phyloP scores from a whole-genome alignment of 2,329 filamentous ascomycete genomes.

The Microcyclosporella mali region DNA sequence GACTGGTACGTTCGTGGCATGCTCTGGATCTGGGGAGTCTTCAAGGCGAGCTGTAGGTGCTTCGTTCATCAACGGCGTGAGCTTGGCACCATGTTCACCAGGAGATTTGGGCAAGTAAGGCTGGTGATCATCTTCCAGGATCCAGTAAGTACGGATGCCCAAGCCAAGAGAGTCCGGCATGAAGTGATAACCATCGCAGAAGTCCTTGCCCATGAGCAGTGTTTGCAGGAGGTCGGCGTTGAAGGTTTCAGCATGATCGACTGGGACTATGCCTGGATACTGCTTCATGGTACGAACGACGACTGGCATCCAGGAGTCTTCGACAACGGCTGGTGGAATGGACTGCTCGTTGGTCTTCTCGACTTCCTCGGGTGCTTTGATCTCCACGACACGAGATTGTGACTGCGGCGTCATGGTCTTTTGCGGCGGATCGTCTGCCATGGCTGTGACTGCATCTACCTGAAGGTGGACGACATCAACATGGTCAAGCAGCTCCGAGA shows the following conservation, averaged over 20 bases:
- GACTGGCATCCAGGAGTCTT: conserved; percentile 33
- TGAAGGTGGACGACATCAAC: conserved; percentile 6
- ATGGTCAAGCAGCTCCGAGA: conserved; percentile 7
- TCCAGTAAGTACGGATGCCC: conserved; percentile 36
- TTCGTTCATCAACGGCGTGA: conserved; percentile 42
- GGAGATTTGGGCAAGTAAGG: conserved; percentile 38
- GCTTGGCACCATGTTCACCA: conserved; percentile 41
- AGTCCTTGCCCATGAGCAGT: conserved; percentile 34
- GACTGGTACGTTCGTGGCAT: conserved; percentile 37
- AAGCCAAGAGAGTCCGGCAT: conserved; percentile 26
- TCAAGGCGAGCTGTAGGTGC: conserved; percentile 23
- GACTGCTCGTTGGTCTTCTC: not conserved
- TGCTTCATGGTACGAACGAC: conserved; percentile 31
- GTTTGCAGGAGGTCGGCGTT: conserved; percentile 33
- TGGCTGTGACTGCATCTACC: not conserved
- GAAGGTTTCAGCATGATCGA: conserved; percentile 31
- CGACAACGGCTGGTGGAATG: not conserved
- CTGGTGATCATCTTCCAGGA: conserved; percentile 34
- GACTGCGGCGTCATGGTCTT: not conserved
- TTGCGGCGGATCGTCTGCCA: not conserved
- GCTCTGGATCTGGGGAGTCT: conserved; percentile 14
- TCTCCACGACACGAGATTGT: conserved; percentile 2
- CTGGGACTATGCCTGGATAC: conserved; percentile 10
- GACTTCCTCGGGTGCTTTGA: conserved; percentile 1
- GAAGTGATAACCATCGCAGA: conserved; percentile 39